Evolutionary conservation across 371 early-diverging fungal species (phyloP).

Genomic region (Mucor circinelloides): DNA sequence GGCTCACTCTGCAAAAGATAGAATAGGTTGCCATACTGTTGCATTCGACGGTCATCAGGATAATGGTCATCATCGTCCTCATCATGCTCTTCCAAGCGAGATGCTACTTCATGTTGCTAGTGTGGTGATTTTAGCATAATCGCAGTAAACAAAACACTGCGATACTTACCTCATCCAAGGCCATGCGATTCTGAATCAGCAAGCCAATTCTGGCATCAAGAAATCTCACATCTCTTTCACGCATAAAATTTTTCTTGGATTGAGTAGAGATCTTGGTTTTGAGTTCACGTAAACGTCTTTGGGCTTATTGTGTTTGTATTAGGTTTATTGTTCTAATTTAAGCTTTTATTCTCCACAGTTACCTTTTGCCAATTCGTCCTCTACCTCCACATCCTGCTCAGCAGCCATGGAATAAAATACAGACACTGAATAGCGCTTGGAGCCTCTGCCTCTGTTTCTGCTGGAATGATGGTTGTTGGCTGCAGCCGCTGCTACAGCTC

Average conservation of each 20-base stretch:
- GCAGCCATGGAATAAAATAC: constrained; percentile 94
- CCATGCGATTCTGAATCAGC: constrained; percentile 93
- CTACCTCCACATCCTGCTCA: constrained; percentile 91
- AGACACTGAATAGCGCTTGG: constrained; percentile 83
- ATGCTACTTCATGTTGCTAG: constrained; percentile 82
- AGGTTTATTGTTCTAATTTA: neutral
- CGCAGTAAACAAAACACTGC: no score
- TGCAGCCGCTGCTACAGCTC: constrained; percentile 53
- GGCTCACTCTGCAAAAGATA: constrained; percentile 93
- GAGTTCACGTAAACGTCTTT: constrained; percentile 81
- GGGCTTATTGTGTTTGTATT: constrained; percentile 57
- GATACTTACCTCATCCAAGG: constrained; percentile 71
- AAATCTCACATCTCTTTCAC: constrained; percentile 94
- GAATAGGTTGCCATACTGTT: constrained; percentile 92
- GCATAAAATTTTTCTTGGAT: constrained; percentile 93
- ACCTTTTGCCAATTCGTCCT: constrained; percentile 86
- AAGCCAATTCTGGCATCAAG: constrained; percentile 92
- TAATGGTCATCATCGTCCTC: constrained; percentile 68
- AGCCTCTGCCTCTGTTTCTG: constrained; percentile 38
- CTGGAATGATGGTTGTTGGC: constrained; percentile 49
- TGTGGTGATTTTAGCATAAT: no score
- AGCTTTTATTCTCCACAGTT: neutral
- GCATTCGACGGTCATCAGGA: constrained; percentile 84
- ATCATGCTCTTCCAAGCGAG: constrained; percentile 75
- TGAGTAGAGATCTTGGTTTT: constrained; percentile 90